phyloP scores from a whole-genome alignment of 2,329 filamentous ascomycete species.

The Sordariomycetes sp. region DNA sequence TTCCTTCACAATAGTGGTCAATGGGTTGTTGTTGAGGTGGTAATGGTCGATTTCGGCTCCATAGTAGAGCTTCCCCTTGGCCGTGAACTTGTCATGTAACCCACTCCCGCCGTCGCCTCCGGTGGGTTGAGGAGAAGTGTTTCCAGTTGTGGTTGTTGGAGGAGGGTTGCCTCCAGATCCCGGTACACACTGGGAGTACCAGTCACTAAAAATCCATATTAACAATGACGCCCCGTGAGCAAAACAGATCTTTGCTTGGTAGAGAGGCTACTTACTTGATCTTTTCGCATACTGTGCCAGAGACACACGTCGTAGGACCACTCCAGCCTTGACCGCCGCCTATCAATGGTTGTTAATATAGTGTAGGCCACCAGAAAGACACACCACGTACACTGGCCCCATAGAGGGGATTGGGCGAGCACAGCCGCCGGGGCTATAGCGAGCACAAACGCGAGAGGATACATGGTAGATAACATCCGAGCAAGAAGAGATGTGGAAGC shows the following conservation, averaged over 20 bases:
- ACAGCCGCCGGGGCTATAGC: constrained; percentile 7
- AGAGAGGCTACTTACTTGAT: constrained; percentile 6
- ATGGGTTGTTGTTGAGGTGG: constrained; percentile 32
- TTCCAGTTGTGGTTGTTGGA: neutral
- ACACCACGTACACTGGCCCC: constrained; percentile 8
- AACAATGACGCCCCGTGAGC: neutral
- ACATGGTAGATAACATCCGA: constrained; percentile 6
- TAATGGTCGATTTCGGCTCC: constrained; percentile 43
- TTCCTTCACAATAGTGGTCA: constrained; percentile 37
- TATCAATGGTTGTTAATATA: neutral
- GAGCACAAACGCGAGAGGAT: constrained; percentile 6
- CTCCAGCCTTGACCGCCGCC: constrained; percentile 8
- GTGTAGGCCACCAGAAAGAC: neutral
- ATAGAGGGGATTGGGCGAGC: constrained; percentile 8
- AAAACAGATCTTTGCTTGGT: neutral
- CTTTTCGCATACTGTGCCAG: constrained; percentile 7
- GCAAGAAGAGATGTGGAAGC: neutral
- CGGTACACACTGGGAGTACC: constrained; percentile 10
- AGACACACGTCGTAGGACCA: constrained; percentile 8
- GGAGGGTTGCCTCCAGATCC: neutral
- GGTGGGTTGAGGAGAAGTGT: constrained; percentile 10
- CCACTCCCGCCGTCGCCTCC: constrained; percentile 1
- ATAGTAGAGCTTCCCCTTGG: constrained; percentile 48
- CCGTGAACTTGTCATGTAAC: constrained; percentile 24
- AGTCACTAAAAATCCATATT: constrained; percentile 5